Evolutionary conservation across 2,329 filamentous ascomycete species (phyloP).

Genomic region (Alternaria incomplexa): DNA sequence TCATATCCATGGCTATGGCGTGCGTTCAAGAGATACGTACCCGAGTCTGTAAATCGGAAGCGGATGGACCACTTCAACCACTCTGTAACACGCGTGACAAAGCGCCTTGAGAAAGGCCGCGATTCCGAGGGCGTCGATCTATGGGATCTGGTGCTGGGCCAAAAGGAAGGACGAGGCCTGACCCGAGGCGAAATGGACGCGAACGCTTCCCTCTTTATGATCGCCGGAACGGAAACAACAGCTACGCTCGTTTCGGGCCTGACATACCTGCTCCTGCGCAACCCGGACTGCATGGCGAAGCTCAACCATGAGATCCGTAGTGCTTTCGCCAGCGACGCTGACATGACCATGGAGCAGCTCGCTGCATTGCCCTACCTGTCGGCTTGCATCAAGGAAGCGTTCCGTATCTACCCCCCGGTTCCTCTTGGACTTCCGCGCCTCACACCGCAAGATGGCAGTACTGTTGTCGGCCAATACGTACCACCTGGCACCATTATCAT

Average conservation of each 20-base stretch:
- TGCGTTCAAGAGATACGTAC: constrained; percentile 9
- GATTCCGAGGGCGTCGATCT: constrained; percentile 45
- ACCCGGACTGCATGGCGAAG: constrained; percentile 32
- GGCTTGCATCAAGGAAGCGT: constrained; percentile 50
- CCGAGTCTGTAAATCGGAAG: constrained; percentile 15
- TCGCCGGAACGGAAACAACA: constrained; percentile 55
- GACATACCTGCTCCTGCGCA: constrained; percentile 44
- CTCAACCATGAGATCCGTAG: constrained; percentile 38
- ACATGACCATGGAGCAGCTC: constrained; percentile 44
- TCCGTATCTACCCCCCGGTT: constrained; percentile 53
- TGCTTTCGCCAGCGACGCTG: constrained; percentile 30
- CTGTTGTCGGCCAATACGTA: constrained; percentile 46
- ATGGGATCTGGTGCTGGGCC: constrained; percentile 47
- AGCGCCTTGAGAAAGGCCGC: constrained; percentile 36
- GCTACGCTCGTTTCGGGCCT: constrained; percentile 50
- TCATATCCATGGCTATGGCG: constrained; percentile 15
- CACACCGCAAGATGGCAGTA: constrained; percentile 45
- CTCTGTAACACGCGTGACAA: constrained; percentile 32
- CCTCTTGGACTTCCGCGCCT: constrained; percentile 42
- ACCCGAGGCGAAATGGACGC: constrained; percentile 47
- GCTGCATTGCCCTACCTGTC: constrained; percentile 45
- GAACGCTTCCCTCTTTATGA: constrained; percentile 47
- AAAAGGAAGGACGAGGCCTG: constrained; percentile 39
- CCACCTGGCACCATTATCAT: constrained; percentile 32
- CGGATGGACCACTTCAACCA: constrained; percentile 24